Base-by-base conservation (phyloP, 257 asterid genomes). In the Petunia axillaris region DNA sequence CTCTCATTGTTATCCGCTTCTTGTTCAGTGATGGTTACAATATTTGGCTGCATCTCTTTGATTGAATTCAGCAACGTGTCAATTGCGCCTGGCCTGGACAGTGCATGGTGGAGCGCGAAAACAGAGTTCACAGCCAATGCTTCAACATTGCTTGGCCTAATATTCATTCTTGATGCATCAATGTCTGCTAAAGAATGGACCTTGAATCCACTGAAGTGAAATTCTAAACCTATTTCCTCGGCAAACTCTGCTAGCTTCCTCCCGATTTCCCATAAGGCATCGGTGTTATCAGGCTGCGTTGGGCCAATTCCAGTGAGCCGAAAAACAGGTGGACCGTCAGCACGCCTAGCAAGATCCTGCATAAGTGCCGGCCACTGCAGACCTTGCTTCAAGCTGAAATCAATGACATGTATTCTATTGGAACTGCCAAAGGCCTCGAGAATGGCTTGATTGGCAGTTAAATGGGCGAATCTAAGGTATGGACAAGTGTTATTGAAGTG, bases 351-450 rank as follows among this genome's bases (percentile, higher is more conserved):
- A 3, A 91, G 87, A 76, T 85, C 93, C 64, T 88, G 95, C 86
- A 91, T 84, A 4, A 91, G 82, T 39, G 92, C 86, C 1, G 91
- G 86, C 96, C 96, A 91, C 77, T 91, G 96, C 75, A 87, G 88
- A 4, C 93, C 96, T 40, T 84, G 83, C 16, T 89, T 87, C 14
- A 91, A 85, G 70, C 89, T 90, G 52, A 91, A 91, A 82, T 91
- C 96, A 35, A 91, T 87, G 1, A 91, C 75, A 60, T 88, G 93
- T 67, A 89, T 77, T 3, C 83, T 68, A 43, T 80, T 81, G 1
- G 70, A 80, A 7, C 89, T 89, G 14, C 82, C 88, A 16, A 89
- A 62, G 11, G 83, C 90, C 48, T 91, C 95, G 0, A 89, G 85
- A 55, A 91, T 68, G 39, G 92, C 90, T 50, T 87, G 92, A 38